phyloP scores from a whole-genome alignment of 192 early-diverging fungal genomes.

The Fimicolochytrium jonesii region DNA sequence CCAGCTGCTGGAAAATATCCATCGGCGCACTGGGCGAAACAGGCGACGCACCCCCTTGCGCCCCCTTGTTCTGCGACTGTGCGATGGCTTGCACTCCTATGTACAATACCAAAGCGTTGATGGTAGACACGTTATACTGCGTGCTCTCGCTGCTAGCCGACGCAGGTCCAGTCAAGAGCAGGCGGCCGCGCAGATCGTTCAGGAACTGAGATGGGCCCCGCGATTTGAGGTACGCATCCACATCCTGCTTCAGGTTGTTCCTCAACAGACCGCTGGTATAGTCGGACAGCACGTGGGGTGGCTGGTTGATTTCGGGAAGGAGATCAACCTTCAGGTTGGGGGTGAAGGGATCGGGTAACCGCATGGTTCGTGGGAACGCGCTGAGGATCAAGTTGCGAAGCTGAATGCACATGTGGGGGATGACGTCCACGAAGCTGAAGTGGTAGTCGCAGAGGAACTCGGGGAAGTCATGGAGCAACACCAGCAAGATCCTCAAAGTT shows the following conservation, averaged over 20 bases:
- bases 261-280: slow-evolving; percentile 60
- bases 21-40: slow-evolving; percentile 66
- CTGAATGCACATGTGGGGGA: slow-evolving; percentile 89
- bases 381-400: slow-evolving; percentile 94
- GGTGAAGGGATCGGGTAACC: slow-evolving; percentile 94
- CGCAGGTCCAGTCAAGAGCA: slow-evolving; percentile 31
- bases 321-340: slow-evolving; percentile 90
- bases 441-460: slow-evolving; percentile 94
- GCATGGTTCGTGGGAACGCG: slow-evolving; percentile 92
- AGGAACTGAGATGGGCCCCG: slow-evolving; percentile 59
- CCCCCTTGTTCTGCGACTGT: slow-evolving; percentile 31
- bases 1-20: slow-evolving; percentile 79
- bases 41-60: slow-evolving; percentile 35
- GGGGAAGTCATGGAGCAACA: slow-evolving; percentile 94
- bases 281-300: slow-evolving; percentile 84
- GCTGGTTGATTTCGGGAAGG: slow-evolving; percentile 81
- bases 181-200: slow-evolving; percentile 46
- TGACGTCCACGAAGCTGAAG: slow-evolving; percentile 86
- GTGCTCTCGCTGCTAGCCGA: slow-evolving; percentile 27
- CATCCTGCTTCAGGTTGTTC: slow-evolving; percentile 62
- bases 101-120: slow-evolving; percentile 87
- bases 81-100: slow-evolving; percentile 76
- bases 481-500: slow-evolving; percentile 82
- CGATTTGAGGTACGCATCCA: slow-evolving; percentile 69
- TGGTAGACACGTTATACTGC: slow-evolving; percentile 73